Evolutionary conservation across 805 yeast genomes (phyloP), one percentile per base, ranked within the genome.

Genomic region (Jamesozyma hellenica): DNA sequence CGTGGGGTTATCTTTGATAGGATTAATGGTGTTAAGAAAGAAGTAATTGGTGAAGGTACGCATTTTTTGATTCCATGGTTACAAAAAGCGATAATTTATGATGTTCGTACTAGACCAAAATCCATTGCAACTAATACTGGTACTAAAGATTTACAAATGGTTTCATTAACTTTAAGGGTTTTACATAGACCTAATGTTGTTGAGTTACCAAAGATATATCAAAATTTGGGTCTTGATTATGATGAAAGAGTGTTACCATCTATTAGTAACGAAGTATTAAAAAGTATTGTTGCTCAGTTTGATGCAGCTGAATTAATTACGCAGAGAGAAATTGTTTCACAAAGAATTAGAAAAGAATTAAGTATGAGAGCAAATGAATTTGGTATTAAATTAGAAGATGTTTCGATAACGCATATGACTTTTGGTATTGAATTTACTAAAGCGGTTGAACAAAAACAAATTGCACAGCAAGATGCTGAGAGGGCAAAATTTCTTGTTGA

Each of bases 391-490:
- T 74, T 92, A 51, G 98, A 92, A 64, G 98, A 92, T 65, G 98
- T 92, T 39, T 84, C 96, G 19, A 92, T 92, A 50, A 92, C 98
- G 13, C 98, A 92, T 65, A 80, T 92, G 85, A 85, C 96, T 0
- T 92, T 92, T 62, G 97, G 98, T 39, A 75, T 73, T 48, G 98
- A 92, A 60, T 92, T 92, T 70, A 92, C 98, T 40, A 88, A 84
- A 64, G 97, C 98, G 27, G 98, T 92, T 44, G 98, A 92, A 67
- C 95, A 85, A 67, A 92, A 92, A 63, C 97, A 92, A 66, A 94
- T 92, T 65, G 98, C 98, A 26, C 98, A 92, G 68, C 98, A 92
- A 66, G 98, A 92, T 60, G 97, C 98, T 18, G 97, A 92, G 69
- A 75, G 98, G 51, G 96, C 97, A 43, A 82, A 82, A 56, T 92